A percentile compares a stretch with the other conserved stretches of the same genome.
These are phyloP conservation scores for Blastobotrys chiropterorum DNA, from an alignment of 805 yeast genomes.

Conservation along the genomic window DNA sequence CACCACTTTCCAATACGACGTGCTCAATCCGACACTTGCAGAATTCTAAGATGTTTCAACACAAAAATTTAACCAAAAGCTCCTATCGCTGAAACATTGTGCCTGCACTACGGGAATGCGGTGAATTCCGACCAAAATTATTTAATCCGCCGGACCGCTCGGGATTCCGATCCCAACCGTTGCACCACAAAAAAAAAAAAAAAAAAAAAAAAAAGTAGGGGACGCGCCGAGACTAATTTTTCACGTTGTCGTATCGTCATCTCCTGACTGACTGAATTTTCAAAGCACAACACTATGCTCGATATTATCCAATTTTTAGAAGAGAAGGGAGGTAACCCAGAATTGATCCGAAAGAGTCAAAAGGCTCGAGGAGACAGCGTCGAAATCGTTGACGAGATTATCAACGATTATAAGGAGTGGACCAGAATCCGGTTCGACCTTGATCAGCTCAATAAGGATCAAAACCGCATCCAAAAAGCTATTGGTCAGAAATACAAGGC, in stretches of 20 bases:
- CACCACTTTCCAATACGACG: too few relatives aligned
- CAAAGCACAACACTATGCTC: slow-evolving; percentile 49
- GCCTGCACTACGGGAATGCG: too few relatives aligned
- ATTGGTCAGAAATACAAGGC: slow-evolving; percentile 89
- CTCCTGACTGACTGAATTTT: slow-evolving; percentile 1
- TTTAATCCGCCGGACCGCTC: too few relatives aligned
- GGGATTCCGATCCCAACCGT: background rate
- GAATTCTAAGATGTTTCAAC: too few relatives aligned
- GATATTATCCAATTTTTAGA: slow-evolving; percentile 88
- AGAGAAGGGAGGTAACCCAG: slow-evolving; percentile 97
- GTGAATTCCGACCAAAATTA: too few relatives aligned
- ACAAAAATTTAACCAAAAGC: too few relatives aligned
- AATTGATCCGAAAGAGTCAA: slow-evolving; percentile 79
- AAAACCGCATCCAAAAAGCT: slow-evolving; percentile 85
- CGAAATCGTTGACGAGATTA: slow-evolving; percentile 93
- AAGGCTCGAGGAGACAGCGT: slow-evolving; percentile 91
- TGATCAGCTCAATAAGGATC: slow-evolving; percentile 82
- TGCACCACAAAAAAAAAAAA: background rate
- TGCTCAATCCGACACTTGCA: too few relatives aligned
- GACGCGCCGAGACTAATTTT: slow-evolving; percentile 1
- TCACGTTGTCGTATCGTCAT: background rate
- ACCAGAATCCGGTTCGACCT: slow-evolving; percentile 81
- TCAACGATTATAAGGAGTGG: slow-evolving; percentile 88
- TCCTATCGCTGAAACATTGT: too few relatives aligned
- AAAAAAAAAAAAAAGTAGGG: background rate